Percentiles rank a stretch among this genome's conserved stretches.
Conservation (phyloP, 371 early-diverging fungal genomes). For the Agmasoma carcini region DNA sequence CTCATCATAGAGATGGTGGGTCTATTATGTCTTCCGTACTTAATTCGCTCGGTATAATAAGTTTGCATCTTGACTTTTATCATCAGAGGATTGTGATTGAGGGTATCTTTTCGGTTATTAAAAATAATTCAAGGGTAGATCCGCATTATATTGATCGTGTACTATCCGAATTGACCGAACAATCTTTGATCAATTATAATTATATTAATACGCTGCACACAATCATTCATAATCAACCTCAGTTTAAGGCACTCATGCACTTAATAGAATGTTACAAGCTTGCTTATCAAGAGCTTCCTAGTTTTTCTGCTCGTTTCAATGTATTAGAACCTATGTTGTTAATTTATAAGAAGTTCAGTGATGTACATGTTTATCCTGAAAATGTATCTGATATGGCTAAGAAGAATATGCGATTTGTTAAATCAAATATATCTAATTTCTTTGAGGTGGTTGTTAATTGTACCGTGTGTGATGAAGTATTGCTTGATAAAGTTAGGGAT, state of each 20-base stretch:
- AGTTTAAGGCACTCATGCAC: slow-evolving; percentile 17
- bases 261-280: slow-evolving; percentile 33
- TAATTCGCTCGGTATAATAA: slow-evolving; percentile 21
- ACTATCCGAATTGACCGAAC: slow-evolving; percentile 1
- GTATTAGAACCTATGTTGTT: neutral
- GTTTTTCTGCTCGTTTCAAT: neutral
- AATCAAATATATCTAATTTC: slow-evolving; percentile 21
- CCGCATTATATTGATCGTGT: slow-evolving; percentile 4
- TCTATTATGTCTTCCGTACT: slow-evolving; percentile 27
- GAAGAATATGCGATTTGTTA: slow-evolving; percentile 13
- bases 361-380: neutral
- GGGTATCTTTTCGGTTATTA: slow-evolving; percentile 30
- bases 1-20: slow-evolving; percentile 11
- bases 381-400: neutral
- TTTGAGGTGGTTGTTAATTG: slow-evolving; percentile 20
- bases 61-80: slow-evolving; percentile 29
- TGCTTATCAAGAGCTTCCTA: slow-evolving; percentile 29
- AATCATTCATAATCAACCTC: neutral
- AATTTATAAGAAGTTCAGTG: neutral
- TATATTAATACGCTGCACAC: slow-evolving; percentile 4
- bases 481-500: slow-evolving; percentile 29
- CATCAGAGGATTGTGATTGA: slow-evolving; percentile 44
- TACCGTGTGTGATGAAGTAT: slow-evolving; percentile 5
- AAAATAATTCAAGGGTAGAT: slow-evolving; percentile 14
- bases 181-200: neutral